phyloP scores from a whole-genome alignment of 345 rosid genomes.

The Populus pruinosa region DNA sequence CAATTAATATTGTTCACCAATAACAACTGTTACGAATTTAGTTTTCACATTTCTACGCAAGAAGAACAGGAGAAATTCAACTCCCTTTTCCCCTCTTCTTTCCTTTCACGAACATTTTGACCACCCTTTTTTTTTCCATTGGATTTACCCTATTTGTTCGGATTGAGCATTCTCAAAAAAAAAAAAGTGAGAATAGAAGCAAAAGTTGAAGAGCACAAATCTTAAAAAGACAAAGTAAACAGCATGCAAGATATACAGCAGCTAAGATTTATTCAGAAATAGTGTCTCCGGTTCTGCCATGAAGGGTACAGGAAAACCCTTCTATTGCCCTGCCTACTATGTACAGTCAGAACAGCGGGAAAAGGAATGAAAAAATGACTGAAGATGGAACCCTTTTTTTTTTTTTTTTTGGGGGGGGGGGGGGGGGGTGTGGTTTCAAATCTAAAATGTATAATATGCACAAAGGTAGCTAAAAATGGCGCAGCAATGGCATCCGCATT shows the following conservation, averaged over 20 bases:
- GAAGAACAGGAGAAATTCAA: too few relatives aligned
- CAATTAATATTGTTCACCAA: too few relatives aligned
- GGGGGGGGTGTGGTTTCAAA: background rate
- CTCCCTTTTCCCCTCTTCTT: too few relatives aligned
- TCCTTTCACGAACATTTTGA: too few relatives aligned
- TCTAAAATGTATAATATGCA: background rate
- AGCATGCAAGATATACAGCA: background rate
- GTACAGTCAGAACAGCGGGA: background rate
- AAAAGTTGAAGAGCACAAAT: background rate
- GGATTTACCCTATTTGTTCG: too few relatives aligned
- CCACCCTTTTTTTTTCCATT: too few relatives aligned
- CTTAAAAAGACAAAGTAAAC: background rate
- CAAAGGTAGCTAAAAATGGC: background rate
- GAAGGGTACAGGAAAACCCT: background rate
- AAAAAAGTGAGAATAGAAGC: background rate
- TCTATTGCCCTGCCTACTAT: background rate
- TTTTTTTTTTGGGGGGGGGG: too few relatives aligned
- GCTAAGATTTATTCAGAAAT: background rate
- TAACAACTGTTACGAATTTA: too few relatives aligned
- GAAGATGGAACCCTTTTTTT: background rate
- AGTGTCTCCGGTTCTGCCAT: background rate
- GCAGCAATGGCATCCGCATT: background rate
- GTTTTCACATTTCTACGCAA: too few relatives aligned
- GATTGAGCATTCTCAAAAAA: background rate
- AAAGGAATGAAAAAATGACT: background rate